Base-by-base conservation (phyloP, 441 rosid genomes). In the Erodium moschatum region DNA sequence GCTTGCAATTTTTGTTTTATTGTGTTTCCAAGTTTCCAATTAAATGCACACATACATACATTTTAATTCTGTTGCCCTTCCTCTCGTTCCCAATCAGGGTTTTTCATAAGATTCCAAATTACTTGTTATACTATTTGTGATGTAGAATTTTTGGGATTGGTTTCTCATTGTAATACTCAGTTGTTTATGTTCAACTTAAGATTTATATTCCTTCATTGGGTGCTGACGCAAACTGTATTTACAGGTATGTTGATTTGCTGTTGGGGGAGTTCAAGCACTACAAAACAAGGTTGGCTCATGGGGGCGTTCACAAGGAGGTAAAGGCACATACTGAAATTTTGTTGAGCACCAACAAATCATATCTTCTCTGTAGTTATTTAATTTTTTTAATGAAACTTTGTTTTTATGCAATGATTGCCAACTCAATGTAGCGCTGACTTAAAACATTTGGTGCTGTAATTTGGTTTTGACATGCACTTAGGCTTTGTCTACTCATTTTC, bases 221-320 rank as follows among this genome's bases (percentile, higher is more conserved):
- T 48, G 21, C 63, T 69, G 65, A 78, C 52, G 7, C 68, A 29
- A 40, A 16, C 72, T 68, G 21, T 50, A 69, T 71, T 76, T 18
- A 72, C 77, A 95, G 98, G 88, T 95, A 95, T 70, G 97, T 95
- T 76, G 99, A 95, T 83, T 81, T 95, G 73, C 75, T 95, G 83
- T 75, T 95, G 80, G 99, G 96, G 77, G 99, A 95, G 75, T 92
- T 95, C 74, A 95, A 86, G 82, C 91, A 87, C 83, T 95, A 92
- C 71, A 86, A 82, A 85, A 90, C 98, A 68, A 87, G 96, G 93
- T 90, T 95, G 79, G 86, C 88, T 77, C 91, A 87, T 79, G 98
- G 90, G 64, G 99, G 96, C 75, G 85, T 95, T 79, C 72, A 79
- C 76, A 86, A 85, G 78, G 97, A 90, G 93, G 99, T 95, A 91